Evolutionary conservation across 352 stramenopile species (phyloP).

Genomic region (Globisporangium ultimum): DNA sequence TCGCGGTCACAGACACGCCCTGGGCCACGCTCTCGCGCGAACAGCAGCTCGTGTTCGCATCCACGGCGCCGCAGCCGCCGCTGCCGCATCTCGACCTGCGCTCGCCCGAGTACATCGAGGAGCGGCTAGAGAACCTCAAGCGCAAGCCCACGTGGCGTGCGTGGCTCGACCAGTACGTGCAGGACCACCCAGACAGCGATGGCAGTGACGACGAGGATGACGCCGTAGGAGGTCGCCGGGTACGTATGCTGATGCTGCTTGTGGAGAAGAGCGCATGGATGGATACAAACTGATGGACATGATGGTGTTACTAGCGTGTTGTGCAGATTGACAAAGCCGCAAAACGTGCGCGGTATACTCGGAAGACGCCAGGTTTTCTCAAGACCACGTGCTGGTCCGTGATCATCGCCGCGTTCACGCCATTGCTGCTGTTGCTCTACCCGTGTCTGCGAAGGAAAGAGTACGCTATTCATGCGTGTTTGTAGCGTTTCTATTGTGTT

Average conservation of each 20-base stretch:
- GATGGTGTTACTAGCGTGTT: not conserved
- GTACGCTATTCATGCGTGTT: conserved; percentile 23
- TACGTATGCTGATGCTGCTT: not conserved
- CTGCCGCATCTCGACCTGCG: conserved; percentile 59
- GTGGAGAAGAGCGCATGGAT: not conserved
- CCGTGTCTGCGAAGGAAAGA: conserved; percentile 52
- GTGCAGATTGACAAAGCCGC: conserved; percentile 13
- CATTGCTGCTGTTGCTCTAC: conserved; percentile 55
- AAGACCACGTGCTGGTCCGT: conserved; percentile 56
- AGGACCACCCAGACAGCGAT: conserved; percentile 41
- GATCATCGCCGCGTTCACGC: conserved; percentile 37
- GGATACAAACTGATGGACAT: not conserved
- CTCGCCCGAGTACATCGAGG: conserved; percentile 81
- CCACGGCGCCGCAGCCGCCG: conserved; percentile 28
- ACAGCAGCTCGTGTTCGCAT: conserved; percentile 4
- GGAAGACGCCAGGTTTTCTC: conserved; percentile 31
- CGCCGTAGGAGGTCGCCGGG: not conserved
- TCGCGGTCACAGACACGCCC: not conserved
- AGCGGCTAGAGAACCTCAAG: conserved; percentile 87
- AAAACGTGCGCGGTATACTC: not conserved
- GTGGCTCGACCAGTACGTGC: conserved; percentile 77
- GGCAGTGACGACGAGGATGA: conserved; percentile 19
- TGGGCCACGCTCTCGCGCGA: conserved; percentile 20
- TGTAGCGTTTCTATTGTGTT: no score
- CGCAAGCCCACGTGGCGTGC: conserved; percentile 50